A percentile compares a stretch with the other conserved stretches of the same genome.
Conservation (phyloP, 2,329 filamentous ascomycete genomes). For the Coniochaeta ligniaria region DNA sequence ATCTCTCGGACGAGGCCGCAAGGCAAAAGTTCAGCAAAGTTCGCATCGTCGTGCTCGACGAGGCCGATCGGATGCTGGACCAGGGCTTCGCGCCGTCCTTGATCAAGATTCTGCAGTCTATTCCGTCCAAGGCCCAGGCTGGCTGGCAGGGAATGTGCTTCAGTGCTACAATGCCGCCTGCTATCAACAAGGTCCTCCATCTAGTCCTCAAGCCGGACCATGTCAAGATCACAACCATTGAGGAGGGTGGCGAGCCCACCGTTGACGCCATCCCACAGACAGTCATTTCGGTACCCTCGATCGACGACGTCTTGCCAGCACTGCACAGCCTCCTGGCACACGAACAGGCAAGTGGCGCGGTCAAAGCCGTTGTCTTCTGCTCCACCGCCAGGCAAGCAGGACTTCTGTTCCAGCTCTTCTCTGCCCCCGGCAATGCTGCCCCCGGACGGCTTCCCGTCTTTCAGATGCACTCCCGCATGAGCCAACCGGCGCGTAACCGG, state of each 20-base stretch:
- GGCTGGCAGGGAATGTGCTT: slow-evolving; percentile 72
- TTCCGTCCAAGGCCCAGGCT: slow-evolving; percentile 55
- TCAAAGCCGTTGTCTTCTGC: slow-evolving; percentile 83
- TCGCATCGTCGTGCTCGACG: slow-evolving; percentile 76
- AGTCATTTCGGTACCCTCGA: slow-evolving; percentile 57
- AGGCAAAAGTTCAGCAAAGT: slow-evolving; percentile 58
- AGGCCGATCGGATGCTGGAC: slow-evolving; percentile 75
- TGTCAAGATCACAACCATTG: slow-evolving; percentile 75
- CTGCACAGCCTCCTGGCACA: slow-evolving; percentile 50
- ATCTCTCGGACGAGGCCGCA: slow-evolving; percentile 63
- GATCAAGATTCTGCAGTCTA: slow-evolving; percentile 65
- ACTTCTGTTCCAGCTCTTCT: slow-evolving; percentile 40
- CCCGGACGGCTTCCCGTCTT: slow-evolving; percentile 34
- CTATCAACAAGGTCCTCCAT: slow-evolving; percentile 69
- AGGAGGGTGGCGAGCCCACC: slow-evolving; percentile 66
- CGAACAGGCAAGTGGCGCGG: slow-evolving; percentile 38
- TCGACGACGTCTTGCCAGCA: slow-evolving; percentile 58
- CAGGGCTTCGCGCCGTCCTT: slow-evolving; percentile 78
- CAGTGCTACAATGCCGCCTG: slow-evolving; percentile 74
- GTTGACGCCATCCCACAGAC: slow-evolving; percentile 72
- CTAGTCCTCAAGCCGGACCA: slow-evolving; percentile 63
- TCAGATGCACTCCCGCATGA: slow-evolving; percentile 43
- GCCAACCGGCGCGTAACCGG: slow-evolving; percentile 39
- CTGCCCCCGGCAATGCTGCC: slow-evolving; percentile 16
- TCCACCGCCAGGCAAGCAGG: slow-evolving; percentile 49